Evolutionary conservation across 2,329 filamentous ascomycete species (phyloP).

Genomic region (Aspergillus neoniger): DNA sequence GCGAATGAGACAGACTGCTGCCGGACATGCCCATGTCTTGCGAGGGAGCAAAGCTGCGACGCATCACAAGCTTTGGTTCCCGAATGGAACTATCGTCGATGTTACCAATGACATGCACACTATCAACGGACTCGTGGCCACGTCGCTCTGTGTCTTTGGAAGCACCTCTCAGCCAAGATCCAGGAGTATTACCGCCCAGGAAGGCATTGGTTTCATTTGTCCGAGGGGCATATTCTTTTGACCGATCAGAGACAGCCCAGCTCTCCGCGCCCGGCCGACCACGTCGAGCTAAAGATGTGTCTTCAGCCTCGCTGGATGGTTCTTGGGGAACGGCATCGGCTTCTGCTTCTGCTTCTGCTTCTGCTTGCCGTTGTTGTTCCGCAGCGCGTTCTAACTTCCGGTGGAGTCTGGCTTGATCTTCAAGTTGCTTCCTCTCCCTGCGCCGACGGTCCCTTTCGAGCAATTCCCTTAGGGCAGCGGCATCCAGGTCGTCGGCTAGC

Average conservation of each 20-base stretch:
- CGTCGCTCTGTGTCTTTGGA: constrained; percentile 32
- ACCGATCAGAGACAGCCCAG: constrained; percentile 13
- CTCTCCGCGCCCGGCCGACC: constrained; percentile 12
- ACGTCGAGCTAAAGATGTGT: constrained; percentile 1
- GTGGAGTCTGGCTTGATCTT: constrained; percentile 65
- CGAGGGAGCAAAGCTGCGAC: constrained; percentile 37
- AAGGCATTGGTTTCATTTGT: constrained; percentile 11
- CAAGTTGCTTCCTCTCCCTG: constrained; percentile 71
- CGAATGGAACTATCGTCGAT: constrained; percentile 39
- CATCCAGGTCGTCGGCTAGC: constrained; percentile 81
- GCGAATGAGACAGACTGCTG: constrained; percentile 44
- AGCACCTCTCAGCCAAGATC: constrained; percentile 37
- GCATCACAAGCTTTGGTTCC: constrained; percentile 29
- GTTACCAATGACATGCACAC: constrained; percentile 34
- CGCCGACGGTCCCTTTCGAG: constrained; percentile 87
- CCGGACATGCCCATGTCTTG: constrained; percentile 37
- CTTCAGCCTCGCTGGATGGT: constrained; percentile 13
- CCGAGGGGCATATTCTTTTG: constrained; percentile 11
- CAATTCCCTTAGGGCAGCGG: constrained; percentile 79
- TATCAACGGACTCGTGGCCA: constrained; percentile 33
- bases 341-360: constrained; percentile 57
- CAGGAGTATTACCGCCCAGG: constrained; percentile 15
- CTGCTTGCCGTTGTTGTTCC: constrained; percentile 59
- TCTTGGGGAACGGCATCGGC: constrained; percentile 48
- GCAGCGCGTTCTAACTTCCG: constrained; percentile 48